Conservation (phyloP, 2,329 filamentous ascomycete species). For the Penicillium glabrum region DNA sequence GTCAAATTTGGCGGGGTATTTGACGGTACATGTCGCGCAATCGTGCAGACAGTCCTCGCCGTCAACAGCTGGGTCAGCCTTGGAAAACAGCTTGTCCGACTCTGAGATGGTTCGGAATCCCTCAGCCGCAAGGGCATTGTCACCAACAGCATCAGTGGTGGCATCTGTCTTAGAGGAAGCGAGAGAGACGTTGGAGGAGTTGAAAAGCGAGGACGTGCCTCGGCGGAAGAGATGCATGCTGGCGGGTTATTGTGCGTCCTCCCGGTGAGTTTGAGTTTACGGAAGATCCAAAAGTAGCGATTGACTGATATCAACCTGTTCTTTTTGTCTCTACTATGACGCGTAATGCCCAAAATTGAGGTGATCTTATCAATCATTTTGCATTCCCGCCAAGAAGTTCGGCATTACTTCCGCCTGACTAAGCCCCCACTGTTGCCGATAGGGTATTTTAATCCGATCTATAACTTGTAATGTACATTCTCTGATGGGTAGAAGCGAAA, state of each 20-base stretch:
- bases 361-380: slow-evolving; percentile 37
- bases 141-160: slow-evolving; percentile 22
- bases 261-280: neutral
- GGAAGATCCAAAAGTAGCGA: neutral
- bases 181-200: slow-evolving; percentile 28
- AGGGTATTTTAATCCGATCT: slow-evolving; percentile 13
- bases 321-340: neutral
- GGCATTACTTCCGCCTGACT: slow-evolving; percentile 23
- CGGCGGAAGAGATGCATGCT: slow-evolving; percentile 39
- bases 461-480: slow-evolving; percentile 16
- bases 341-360: neutral
- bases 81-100: slow-evolving; percentile 65
- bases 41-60: slow-evolving; percentile 88
- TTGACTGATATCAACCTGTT: neutral
- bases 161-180: slow-evolving; percentile 21
- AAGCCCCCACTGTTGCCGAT: slow-evolving; percentile 22
- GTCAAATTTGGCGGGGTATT: slow-evolving; percentile 71
- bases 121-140: slow-evolving; percentile 24
- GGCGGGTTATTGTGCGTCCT: neutral
- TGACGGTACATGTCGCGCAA: slow-evolving; percentile 76
- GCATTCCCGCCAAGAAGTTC: slow-evolving; percentile 23
- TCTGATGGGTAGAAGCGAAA: neutral
- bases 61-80: slow-evolving; percentile 72
- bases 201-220: slow-evolving; percentile 33
- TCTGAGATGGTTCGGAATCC: slow-evolving; percentile 51